Evolutionary conservation across 1,284 basidiomycete species (phyloP).

Genomic region (Phellopilus nigrolimitatus): DNA sequence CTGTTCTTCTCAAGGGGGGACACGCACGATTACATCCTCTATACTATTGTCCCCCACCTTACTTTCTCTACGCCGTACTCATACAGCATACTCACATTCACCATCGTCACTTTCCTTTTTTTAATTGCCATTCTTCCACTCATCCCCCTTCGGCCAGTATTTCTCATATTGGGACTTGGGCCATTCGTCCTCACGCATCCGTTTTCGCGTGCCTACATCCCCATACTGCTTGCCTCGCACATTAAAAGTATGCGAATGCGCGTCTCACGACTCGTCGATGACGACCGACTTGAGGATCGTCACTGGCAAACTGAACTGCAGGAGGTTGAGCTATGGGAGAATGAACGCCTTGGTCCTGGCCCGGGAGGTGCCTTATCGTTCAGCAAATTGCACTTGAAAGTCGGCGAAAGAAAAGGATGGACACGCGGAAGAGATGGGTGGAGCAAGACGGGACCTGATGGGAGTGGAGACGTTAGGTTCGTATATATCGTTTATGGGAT

Average conservation of each 20-base stretch:
- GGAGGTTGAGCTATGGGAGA: slow-evolving; percentile 73
- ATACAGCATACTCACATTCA: slow-evolving; percentile 45
- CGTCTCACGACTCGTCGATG: slow-evolving; percentile 46
- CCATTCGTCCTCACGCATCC: slow-evolving; percentile 56
- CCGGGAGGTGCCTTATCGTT: slow-evolving; percentile 35
- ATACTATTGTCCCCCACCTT: slow-evolving; percentile 36
- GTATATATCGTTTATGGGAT: slow-evolving; percentile 39
- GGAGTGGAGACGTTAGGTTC: slow-evolving; percentile 58
- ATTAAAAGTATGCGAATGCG: slow-evolving; percentile 25
- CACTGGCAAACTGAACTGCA: slow-evolving; percentile 59
- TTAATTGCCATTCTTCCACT: slow-evolving; percentile 41
- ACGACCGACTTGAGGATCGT: slow-evolving; percentile 57
- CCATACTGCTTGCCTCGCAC: slow-evolving; percentile 28
- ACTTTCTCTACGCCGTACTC: slow-evolving; percentile 53
- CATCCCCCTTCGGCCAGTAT: slow-evolving; percentile 55
- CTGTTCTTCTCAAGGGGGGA: slow-evolving; percentile 40
- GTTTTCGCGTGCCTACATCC: slow-evolving; percentile 30
- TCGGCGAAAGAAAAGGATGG: slow-evolving; percentile 58
- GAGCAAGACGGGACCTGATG: slow-evolving; percentile 47
- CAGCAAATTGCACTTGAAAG: slow-evolving; percentile 51
- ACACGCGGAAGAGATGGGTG: slow-evolving; percentile 70
- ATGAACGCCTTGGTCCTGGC: slow-evolving; percentile 51
- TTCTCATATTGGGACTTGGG: slow-evolving; percentile 49
- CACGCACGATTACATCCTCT: slow-evolving; percentile 34
- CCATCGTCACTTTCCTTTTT: slow-evolving; percentile 42